These are phyloP conservation scores for Clonostachys rosea DNA, from an alignment of 2,329 filamentous ascomycete species.

Conservation along the genomic window DNA sequence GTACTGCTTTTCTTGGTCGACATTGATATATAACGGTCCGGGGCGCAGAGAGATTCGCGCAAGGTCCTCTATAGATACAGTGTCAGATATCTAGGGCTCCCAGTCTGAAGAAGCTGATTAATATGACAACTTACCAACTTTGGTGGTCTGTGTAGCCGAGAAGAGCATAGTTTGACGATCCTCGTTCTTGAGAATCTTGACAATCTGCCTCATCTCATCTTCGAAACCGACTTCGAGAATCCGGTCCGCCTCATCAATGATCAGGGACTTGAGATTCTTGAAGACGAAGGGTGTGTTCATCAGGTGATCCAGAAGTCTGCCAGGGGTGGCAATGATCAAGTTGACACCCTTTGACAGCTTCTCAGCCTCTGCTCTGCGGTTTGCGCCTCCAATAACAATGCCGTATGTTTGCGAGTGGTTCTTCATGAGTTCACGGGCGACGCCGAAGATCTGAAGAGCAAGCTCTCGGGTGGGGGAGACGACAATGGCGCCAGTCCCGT, in stretches of 20 bases:
- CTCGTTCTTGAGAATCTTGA: conserved; percentile 79
- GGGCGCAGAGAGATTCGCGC: conserved; percentile 88
- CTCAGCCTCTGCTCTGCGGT: conserved; percentile 83
- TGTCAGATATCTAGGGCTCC: neutral
- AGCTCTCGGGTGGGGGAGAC: conserved; percentile 92
- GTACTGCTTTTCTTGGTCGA: conserved; percentile 84
- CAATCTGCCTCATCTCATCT: conserved; percentile 95
- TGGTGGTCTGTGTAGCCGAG: conserved; percentile 96
- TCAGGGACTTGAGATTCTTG: conserved; percentile 87
- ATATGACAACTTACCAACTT: conserved; percentile 50
- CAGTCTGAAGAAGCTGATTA: neutral
- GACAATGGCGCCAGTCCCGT: conserved; percentile 87
- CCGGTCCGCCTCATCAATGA: conserved; percentile 96
- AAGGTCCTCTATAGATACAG: conserved; percentile 65
- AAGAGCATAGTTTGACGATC: conserved; percentile 96
- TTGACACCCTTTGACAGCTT: conserved; percentile 95
- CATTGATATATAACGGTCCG: conserved; percentile 94
- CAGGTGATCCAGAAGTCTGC: conserved; percentile 87
- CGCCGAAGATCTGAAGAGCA: conserved; percentile 93
- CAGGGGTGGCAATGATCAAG: conserved; percentile 88
- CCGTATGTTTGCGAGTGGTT: conserved; percentile 93
- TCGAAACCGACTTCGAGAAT: conserved; percentile 98
- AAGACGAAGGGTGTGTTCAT: conserved; percentile 89
- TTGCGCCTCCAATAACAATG: conserved; percentile 94
- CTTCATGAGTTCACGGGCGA: conserved; percentile 87